Evolutionary conservation across 768 basidiomycete genomes (phyloP), one percentile per base, ranked within the genome.

Genomic region (Hysterangium stoloniferum): DNA sequence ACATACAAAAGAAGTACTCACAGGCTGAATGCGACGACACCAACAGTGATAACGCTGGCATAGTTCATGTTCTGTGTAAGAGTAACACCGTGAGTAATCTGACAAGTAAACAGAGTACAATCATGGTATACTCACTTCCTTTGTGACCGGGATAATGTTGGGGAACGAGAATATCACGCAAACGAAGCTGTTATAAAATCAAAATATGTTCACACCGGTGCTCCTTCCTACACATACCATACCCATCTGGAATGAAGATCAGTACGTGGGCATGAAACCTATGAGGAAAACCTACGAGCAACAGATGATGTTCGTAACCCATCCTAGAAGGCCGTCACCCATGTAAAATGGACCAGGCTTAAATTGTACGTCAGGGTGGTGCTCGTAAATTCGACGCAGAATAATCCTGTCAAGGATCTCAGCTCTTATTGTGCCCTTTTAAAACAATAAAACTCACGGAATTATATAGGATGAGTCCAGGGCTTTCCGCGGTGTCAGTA

Each of bases 331-430:
- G 0, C 86, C 86, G 48, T 76, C 67, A 27, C 87, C 84, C 79
- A 91, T 80, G 68, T 83, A 90, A 68, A 91, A 90, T 5, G 89
- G 88, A 9, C 89, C 89, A 4, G 89, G 89, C 54, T 77, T 80
- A 73, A 92, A 92, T 58, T 75, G 71, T 32, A 92, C 88, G 42
- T 91, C 87, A 0, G 86, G 84, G 59, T 91, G 88, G 48, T 79
- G 72, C 56, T 73, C 68, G 64, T 74, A 87, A 25, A 80, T 60
- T 27, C 87, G 73, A 35, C 87, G 78, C 54, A 70, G 48, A 31
- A 49, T 15, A 45, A 35, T 19, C 22, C 47, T 51, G 25, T 22
- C 31, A 42, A 43, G 13, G 17, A 19, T 17, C 13, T 38, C 35
- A 50, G 27, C 20, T 13, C n/a, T 2, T 19, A 8, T 7, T 31